Conservation (phyloP, 305 asterid genomes). For the Solanum aculeatissimum region DNA sequence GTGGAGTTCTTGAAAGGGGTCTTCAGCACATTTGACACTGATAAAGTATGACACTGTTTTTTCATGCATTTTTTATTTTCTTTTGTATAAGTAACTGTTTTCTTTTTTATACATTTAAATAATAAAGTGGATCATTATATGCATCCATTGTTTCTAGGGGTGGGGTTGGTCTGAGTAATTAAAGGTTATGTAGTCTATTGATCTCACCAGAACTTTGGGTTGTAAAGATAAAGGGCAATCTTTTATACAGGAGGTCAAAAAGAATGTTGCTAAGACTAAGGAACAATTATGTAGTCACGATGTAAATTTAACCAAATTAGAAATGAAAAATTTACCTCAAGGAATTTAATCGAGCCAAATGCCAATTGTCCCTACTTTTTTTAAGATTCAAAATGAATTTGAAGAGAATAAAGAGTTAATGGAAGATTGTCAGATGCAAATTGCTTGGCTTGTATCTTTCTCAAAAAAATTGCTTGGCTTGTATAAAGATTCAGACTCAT, state of each 20-base stretch:
- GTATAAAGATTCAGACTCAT: background rate
- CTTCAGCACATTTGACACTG: conserved; percentile 82
- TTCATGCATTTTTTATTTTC: background rate
- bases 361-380: background rate
- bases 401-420: background rate
- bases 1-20: conserved; percentile 90
- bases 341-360: background rate
- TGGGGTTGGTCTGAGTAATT: background rate
- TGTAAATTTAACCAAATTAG: background rate
- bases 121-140: background rate
- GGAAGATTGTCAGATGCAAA: background rate
- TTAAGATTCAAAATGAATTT: background rate
- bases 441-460: background rate
- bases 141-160: background rate
- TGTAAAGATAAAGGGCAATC: background rate
- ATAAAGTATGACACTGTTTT: conserved; percentile 46
- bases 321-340: background rate
- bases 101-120: background rate
- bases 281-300: background rate
- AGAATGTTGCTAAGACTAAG: background rate
- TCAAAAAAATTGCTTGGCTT: background rate
- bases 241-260: background rate
- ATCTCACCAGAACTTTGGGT: background rate
- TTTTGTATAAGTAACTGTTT: background rate
- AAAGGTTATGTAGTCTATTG: background rate